Percentiles rank a stretch among this genome's conserved stretches.
Evolutionary conservation across 768 basidiomycete species (phyloP).

Genomic region (Pleurotus sapidus): DNA sequence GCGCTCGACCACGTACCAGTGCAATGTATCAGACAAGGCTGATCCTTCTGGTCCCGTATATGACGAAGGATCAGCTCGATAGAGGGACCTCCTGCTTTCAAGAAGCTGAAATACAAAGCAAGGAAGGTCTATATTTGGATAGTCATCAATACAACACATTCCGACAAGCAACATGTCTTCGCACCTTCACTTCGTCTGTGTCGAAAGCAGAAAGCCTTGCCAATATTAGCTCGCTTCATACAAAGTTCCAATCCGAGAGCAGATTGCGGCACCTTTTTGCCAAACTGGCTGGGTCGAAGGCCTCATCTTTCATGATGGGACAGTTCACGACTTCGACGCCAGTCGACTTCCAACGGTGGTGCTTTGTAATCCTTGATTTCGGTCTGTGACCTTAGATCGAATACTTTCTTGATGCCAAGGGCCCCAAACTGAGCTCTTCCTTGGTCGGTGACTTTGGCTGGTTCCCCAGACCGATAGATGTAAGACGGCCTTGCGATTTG

Average conservation of each 20-base stretch:
- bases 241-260: too few species aligned
- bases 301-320: slow-evolving; percentile 23
- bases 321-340: slow-evolving; percentile 28
- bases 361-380: slow-evolving; percentile 33
- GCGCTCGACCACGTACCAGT: slow-evolving; percentile 27
- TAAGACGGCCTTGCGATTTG: slow-evolving; percentile 22
- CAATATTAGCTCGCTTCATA: too few species aligned
- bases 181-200: slow-evolving; percentile 20
- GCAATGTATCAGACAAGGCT: slow-evolving; percentile 40
- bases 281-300: slow-evolving; percentile 25
- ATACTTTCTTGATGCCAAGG: slow-evolving; percentile 33
- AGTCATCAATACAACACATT: neutral
- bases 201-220: slow-evolving; percentile 25
- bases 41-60: slow-evolving; percentile 32
- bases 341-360: slow-evolving; percentile 22
- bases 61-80: slow-evolving; percentile 32
- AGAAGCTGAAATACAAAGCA: slow-evolving; percentile 22
- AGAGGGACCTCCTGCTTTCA: slow-evolving; percentile 28
- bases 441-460: slow-evolving; percentile 26
- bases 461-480: slow-evolving; percentile 39
- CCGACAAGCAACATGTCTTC: neutral
- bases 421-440: slow-evolving; percentile 30
- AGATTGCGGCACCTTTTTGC: neutral
- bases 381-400: slow-evolving; percentile 35
- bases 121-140: slow-evolving; percentile 25